Evolutionary conservation across 2,329 filamentous ascomycete genomes (phyloP), one percentile per base, ranked within the genome.

Genomic region (Sporothrix euskadiensis): DNA sequence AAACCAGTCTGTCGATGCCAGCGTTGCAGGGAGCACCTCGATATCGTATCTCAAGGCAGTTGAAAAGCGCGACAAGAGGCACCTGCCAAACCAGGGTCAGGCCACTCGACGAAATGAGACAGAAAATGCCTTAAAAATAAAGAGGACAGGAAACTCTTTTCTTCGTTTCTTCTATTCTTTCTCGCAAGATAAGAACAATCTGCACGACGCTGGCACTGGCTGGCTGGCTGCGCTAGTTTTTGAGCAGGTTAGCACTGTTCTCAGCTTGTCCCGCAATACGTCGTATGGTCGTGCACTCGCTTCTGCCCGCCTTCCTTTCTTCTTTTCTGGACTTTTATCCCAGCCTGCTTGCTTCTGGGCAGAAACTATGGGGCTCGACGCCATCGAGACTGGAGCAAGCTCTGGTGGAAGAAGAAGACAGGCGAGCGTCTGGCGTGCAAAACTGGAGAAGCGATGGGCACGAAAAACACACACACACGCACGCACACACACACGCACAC

Each of bases 211-310:
- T 63, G 2, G 35, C 35, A 65, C 59, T 41, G n/a, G 14, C 14
- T 49, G n/a, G 14, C 44, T 49, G n/a, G 59, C n/a, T 65, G 59
- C 59, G 59, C 59, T 65, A 65, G 59, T 44, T 65, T 41, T 44
- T 19, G 44, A 44, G 35, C 59, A 65, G n/a, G 59, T 44, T 35
- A 44, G 19, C 59, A 65, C 59, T 65, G 59, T 65, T 65, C 19
- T 65, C 19, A 6, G 35, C 44, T 44, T 63, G 59, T 65, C 35
- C 59, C n/a, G 35, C n/a, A 65, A 26, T 47, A 26, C 2, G 26
- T 26, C 26, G 26, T 26, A 65, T 30, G 39, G 39, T 39, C 61
- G 56, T 59, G 56, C 56, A 59, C 56, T 59, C 56, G 30, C 56
- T 59, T 59, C 56, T 39, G 56, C 30, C 56, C 30, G 12, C 22